Evolutionary conservation across 495 filamentous ascomycete species (phyloP).

Genomic region (Neurospora intermedia): DNA sequence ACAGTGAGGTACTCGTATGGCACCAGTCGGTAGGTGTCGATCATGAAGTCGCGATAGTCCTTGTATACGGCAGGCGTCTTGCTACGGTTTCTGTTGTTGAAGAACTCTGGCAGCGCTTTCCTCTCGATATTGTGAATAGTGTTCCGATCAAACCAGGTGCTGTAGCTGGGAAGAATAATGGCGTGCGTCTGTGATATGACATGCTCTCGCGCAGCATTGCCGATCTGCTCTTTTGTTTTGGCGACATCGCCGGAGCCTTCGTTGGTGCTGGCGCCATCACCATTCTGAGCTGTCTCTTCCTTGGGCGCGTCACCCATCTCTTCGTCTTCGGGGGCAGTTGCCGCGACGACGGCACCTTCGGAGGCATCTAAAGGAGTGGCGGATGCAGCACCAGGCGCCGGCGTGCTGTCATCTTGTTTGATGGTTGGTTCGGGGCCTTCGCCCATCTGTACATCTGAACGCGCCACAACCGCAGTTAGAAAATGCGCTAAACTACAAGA

Average conservation of each 20-base stretch:
- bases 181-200: constrained; percentile 85
- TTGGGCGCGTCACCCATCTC: constrained; percentile 75
- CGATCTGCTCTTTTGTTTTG: constrained; percentile 67
- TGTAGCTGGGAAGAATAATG: constrained; percentile 93
- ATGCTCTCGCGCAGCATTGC: constrained; percentile 78
- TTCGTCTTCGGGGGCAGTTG: constrained; percentile 61
- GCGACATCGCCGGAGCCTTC: constrained; percentile 25
- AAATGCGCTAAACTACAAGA: not conserved
- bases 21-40: constrained; percentile 94
- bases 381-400: constrained; percentile 46
- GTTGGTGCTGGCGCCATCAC: constrained; percentile 28
- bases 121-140: constrained; percentile 76
- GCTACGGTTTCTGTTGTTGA: constrained; percentile 94
- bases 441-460: constrained; percentile 46
- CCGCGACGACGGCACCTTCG: constrained; percentile 60
- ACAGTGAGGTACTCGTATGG: constrained; percentile 94
- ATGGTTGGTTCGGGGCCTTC: constrained; percentile 37
- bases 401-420: constrained; percentile 42
- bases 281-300: constrained; percentile 39
- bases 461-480: not conserved
- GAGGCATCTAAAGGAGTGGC: constrained; percentile 84
- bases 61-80: constrained; percentile 97
- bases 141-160: constrained; percentile 98
- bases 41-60: constrained; percentile 99
- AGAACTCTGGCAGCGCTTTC: constrained; percentile 91